These are phyloP conservation scores for Beta lomatogona DNA, from an alignment of 179 eudicot species.

Conservation along the genomic window DNA sequence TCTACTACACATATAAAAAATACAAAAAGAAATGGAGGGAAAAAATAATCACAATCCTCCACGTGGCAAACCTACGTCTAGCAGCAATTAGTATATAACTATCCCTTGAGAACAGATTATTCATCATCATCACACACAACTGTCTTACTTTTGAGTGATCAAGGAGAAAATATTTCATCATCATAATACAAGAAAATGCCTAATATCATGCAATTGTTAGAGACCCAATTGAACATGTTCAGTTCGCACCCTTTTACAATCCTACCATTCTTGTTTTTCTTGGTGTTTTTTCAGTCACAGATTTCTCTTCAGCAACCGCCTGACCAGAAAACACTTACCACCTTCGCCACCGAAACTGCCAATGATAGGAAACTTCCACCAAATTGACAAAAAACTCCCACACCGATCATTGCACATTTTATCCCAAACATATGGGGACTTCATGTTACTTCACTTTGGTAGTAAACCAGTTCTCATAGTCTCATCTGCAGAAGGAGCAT, in stretches of 20 bases:
- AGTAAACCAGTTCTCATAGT: conserved; percentile 40
- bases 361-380: conserved; percentile 56
- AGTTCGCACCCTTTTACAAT: background rate
- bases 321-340: conserved; percentile 34
- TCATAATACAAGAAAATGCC: background rate
- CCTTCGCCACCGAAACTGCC: conserved; percentile 58
- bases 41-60: no score
- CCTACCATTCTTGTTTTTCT: conserved; percentile 11
- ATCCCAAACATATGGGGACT: conserved; percentile 38
- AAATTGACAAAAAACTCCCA: conserved; percentile 37
- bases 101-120: background rate
- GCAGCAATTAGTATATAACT: no score
- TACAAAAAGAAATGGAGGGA: no score
- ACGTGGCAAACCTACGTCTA: no score
- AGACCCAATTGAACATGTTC: background rate
- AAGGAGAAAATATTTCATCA: background rate
- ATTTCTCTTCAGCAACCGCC: conserved; percentile 10
- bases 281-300: conserved; percentile 28
- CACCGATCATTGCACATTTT: conserved; percentile 44
- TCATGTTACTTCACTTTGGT: conserved; percentile 50
- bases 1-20: no score
- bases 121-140: background rate
- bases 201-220: background rate
- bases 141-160: background rate
- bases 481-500: conserved; percentile 43